A percentile compares a stretch with the other conserved stretches of the same genome.
Conservation (phyloP, 768 basidiomycete genomes). For the Lentinula guzmanii region DNA sequence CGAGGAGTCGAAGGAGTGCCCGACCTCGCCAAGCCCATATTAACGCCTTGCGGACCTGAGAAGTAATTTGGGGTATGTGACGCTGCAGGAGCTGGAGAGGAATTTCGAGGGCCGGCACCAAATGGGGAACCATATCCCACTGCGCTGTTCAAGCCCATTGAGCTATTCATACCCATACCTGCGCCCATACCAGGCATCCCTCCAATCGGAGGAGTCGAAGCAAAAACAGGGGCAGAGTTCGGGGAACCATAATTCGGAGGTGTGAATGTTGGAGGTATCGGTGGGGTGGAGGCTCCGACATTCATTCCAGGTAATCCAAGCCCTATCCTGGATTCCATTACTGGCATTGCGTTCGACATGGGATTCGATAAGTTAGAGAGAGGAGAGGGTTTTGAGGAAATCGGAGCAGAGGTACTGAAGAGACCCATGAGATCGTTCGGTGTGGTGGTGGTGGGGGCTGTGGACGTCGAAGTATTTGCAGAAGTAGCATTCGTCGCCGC, state of each 20-base stretch:
- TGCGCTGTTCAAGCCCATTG: slow-evolving; percentile 20
- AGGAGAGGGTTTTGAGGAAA: neutral
- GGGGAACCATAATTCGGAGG: neutral
- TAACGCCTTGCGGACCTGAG: neutral
- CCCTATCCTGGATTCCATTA: slow-evolving; percentile 4
- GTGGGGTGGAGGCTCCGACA: neutral
- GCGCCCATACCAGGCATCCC: neutral
- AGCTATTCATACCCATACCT: neutral
- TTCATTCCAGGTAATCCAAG: slow-evolving; percentile 1
- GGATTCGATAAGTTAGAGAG: neutral
- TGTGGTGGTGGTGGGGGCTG: slow-evolving; percentile 48
- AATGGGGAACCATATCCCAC: slow-evolving; percentile 12
- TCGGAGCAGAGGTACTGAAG: neutral
- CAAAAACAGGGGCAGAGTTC: neutral
- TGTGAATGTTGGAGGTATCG: neutral
- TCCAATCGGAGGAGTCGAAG: neutral
- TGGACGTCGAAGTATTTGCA: slow-evolving; percentile 18
- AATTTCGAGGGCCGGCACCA: neutral
- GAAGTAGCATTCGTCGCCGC: slow-evolving; percentile 12
- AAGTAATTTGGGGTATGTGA: slow-evolving; percentile 25
- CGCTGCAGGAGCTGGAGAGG: slow-evolving; percentile 5
- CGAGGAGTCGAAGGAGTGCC: neutral
- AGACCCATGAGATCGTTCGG: slow-evolving; percentile 4
- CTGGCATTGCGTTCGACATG: neutral
- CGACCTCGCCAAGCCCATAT: neutral